These are phyloP conservation scores for Lactarius hatsudake DNA, from an alignment of 768 basidiomycete genomes.

Conservation along the genomic window DNA sequence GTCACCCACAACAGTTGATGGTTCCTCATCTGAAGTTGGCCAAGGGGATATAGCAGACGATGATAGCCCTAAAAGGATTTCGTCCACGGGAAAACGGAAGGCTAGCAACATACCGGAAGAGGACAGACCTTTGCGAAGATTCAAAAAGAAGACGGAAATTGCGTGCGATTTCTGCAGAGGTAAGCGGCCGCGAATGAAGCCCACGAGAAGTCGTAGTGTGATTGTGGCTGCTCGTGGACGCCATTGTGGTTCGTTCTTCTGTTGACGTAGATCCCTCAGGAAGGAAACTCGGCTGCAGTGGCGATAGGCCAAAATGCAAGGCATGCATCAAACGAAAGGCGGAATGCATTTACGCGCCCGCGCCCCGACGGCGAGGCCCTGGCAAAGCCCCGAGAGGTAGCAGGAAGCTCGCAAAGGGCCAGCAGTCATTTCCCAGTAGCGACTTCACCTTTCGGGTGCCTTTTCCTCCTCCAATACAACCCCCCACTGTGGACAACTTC, in stretches of 20 bases:
- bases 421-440: constrained; percentile 3
- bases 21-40: constrained; percentile 21
- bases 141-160: constrained; percentile 49
- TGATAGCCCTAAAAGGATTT: constrained; percentile 9
- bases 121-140: constrained; percentile 22
- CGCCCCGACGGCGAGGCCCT: constrained; percentile 62
- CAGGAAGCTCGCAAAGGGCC: constrained; percentile 17
- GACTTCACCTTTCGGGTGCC: constrained; percentile 9
- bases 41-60: constrained; percentile 15
- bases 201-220: constrained; percentile 9
- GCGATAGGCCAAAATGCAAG: constrained; percentile 56
- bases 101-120: constrained; percentile 4
- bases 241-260: constrained; percentile 13
- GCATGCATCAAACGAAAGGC: constrained; percentile 57
- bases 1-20: constrained; percentile 11
- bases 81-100: constrained; percentile 18
- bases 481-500: background rate
- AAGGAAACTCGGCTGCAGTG: constrained; percentile 75
- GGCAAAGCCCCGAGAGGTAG: constrained; percentile 69
- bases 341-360: constrained; percentile 52
- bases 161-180: constrained; percentile 82
- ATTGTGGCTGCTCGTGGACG: constrained; percentile 20
- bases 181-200: constrained; percentile 34
- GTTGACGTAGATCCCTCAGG: constrained; percentile 39
- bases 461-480: constrained; percentile 7